Base-by-base conservation (phyloP, 768 basidiomycete species). In the Pisolithus marmoratus region DNA sequence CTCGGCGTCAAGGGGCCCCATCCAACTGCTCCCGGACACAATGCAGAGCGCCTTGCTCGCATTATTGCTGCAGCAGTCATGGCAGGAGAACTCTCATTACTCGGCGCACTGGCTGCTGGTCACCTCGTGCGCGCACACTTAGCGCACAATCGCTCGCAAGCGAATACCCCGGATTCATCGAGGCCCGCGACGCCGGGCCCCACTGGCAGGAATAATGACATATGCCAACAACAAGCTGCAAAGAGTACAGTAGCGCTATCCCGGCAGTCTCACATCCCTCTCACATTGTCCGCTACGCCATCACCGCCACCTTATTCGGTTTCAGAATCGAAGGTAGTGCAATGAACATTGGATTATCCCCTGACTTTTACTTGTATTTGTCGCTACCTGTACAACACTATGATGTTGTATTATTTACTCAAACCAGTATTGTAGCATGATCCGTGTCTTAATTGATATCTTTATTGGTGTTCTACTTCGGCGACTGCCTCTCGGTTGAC, bases 111-210 rank as follows among this genome's bases (percentile, higher is more conserved):
- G 36, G 94, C 94, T 1, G 94, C 93, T 2, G 95, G 95, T 0
- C 94, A 96, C 63, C 79, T 98, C 55, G 93, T 98, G 63, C 81
- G 87, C 37, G 94, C 94, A 24, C 94, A 97, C 66, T 80, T 96
- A 70, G 84, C 82, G 31, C 94, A 94, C 73, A 98, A 98, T 65
- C 81, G 94, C 51, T 88, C 85, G 49, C 83, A 83, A 60, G 77
- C 85, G 14, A 85, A 82, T 51, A 95, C 94, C 0, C 93, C 93
- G 0, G 80, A 76, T 9, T 72, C 68, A 20, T 83, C 83, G 24
- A 72, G 78, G 6, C 84, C 85, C 8, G 72, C 76, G 9, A 85
- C 84, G 3, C 85, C 85, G 5, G 82, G 78, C 11, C 55, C 60
- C 12, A 19, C 49, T 1, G 51, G n/a, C n/a, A n/a, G n/a, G n/a